Evolutionary conservation across 2,329 filamentous ascomycete species (phyloP).

Genomic region (Colletotrichum lini): DNA sequence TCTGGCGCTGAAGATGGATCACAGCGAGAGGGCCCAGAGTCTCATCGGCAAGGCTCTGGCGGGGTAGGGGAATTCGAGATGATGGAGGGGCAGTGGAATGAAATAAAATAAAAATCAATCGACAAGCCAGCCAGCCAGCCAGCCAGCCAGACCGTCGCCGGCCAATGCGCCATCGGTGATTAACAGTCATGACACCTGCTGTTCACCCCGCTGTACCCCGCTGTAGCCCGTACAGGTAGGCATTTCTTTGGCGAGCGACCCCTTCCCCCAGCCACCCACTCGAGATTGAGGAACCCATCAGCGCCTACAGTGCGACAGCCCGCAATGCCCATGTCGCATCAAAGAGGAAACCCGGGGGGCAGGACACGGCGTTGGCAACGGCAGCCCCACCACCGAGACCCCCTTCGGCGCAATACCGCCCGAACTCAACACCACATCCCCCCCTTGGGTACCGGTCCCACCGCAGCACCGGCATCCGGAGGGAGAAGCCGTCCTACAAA

Average conservation of each 20-base stretch:
- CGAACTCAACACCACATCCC: constrained; percentile 13
- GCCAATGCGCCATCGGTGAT: constrained; percentile 26
- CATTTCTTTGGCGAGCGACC: constrained; percentile 25
- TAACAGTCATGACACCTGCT: constrained; percentile 16
- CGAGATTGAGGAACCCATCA: constrained; percentile 3
- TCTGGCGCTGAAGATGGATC: constrained; percentile 75
- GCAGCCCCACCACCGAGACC: constrained; percentile 16
- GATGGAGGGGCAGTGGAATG: neutral
- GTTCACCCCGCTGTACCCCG: constrained; percentile 18
- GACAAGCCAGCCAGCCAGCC: neutral
- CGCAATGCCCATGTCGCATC: constrained; percentile 1
- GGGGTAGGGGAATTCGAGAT: constrained; percentile 8
- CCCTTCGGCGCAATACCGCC: constrained; percentile 36
- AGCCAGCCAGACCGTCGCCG: neutral
- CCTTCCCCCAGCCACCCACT: neutral
- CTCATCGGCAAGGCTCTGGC: constrained; percentile 75
- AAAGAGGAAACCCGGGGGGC: constrained; percentile 22
- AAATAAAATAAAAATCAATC: constrained; percentile 12
- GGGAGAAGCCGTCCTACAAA: constrained; percentile 4
- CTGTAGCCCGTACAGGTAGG: too few relatives aligned
- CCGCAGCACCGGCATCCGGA: neutral
- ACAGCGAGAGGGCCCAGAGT: constrained; percentile 73
- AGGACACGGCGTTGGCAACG: constrained; percentile 1
- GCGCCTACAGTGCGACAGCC: neutral
- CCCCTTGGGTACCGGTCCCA: constrained; percentile 22